Evolutionary conservation across 176 grass and related monocot species (phyloP).

Genomic region (Poa annua): DNA sequence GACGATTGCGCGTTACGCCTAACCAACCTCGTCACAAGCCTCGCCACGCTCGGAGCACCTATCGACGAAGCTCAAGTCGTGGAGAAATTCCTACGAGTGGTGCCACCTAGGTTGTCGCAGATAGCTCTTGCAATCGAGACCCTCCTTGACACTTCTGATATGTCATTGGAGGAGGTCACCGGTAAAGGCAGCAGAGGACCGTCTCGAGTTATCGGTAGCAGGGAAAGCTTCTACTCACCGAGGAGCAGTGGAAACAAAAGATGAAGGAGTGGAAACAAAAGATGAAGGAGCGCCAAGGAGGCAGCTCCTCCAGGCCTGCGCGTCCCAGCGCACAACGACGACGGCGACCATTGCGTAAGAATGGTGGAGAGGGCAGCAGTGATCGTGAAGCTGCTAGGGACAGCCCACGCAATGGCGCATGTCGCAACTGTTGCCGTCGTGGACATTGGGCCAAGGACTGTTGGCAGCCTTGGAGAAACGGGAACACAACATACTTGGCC

Average conservation of each 20-base stretch:
- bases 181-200: too few species aligned
- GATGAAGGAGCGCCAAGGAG: too few species aligned
- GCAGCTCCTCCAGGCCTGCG: neutral
- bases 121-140: neutral
- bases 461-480: neutral
- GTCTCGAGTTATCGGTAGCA: too few species aligned
- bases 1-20: too few species aligned
- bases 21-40: too few species aligned
- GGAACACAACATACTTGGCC: too few species aligned
- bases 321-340: neutral
- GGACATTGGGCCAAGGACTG: neutral
- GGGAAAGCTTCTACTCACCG: too few species aligned
- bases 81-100: neutral
- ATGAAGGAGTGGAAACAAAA: too few species aligned
- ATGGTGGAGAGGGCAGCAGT: neutral
- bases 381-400: neutral
- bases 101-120: too few species aligned
- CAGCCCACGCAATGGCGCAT: rapidly evolving
- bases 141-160: neutral
- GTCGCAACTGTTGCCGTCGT: neutral
- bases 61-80: neutral
- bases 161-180: too few species aligned
- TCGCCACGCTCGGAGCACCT: too few species aligned
- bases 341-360: neutral
- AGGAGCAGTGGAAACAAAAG: too few species aligned